Conservation (phyloP, 768 basidiomycete species). For the Tremella yokohamensis region DNA sequence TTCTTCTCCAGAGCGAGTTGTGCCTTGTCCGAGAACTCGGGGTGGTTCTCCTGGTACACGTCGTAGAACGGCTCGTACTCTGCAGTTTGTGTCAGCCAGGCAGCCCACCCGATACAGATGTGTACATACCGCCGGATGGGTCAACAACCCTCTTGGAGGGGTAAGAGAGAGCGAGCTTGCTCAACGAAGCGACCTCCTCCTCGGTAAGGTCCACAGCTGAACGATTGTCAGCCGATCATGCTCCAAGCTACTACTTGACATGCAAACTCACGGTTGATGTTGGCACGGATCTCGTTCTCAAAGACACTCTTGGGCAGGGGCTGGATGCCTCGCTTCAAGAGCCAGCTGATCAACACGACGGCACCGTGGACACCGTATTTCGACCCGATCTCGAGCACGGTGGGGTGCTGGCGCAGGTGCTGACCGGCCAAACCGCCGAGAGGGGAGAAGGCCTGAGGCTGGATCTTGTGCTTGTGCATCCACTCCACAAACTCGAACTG, state of each 20-base stretch:
- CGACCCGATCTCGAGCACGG: conserved; percentile 59
- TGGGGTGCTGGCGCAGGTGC: conserved; percentile 62
- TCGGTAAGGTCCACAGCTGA: conserved; percentile 40
- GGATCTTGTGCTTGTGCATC: conserved; percentile 63
- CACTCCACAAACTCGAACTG: conserved; percentile 71
- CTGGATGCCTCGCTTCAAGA: conserved; percentile 60
- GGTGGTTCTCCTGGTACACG: conserved; percentile 41
- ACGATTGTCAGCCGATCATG: too few relatives aligned
- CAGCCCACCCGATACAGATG: not conserved
- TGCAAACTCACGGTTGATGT: conserved; percentile 53
- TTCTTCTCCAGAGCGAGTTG: conserved; percentile 39
- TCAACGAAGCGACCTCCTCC: conserved; percentile 35
- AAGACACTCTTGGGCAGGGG: conserved; percentile 76
- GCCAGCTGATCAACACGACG: conserved; percentile 71
- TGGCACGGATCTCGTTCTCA: conserved; percentile 64
- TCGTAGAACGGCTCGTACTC: conserved; percentile 44
- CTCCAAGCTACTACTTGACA: too few relatives aligned
- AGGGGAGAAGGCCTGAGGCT: conserved; percentile 74
- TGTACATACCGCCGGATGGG: conserved; percentile 37
- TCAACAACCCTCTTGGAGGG: conserved; percentile 42
- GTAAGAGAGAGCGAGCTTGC: conserved; percentile 30
- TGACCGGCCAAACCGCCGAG: conserved; percentile 62
- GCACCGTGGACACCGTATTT: conserved; percentile 69
- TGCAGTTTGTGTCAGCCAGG: conserved; percentile 4
- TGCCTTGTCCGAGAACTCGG: conserved; percentile 32